Evolutionary conservation across 2,329 filamentous ascomycete species (phyloP), one percentile per base, ranked within the genome.

Genomic region (Sporothrix luriei): DNA sequence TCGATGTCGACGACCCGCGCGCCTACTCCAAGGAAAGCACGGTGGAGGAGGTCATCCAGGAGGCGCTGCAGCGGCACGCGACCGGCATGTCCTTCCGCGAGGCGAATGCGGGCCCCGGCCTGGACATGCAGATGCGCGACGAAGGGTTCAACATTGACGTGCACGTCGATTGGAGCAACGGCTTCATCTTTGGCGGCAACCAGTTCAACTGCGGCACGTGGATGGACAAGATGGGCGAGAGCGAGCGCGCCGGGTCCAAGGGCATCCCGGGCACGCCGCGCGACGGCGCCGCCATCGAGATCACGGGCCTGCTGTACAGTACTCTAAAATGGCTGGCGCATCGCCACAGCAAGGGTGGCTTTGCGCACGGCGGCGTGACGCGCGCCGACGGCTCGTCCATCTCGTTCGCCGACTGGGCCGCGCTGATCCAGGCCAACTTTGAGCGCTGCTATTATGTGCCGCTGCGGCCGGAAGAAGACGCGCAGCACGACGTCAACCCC

Each of bases 221-320:
- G 95, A 97, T 97, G 93, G 95, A 99, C 84, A 99, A 99, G 85
- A 99, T 99, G 95, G 95, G 95, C n/a, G 95, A 99, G 79, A 97
- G 93, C 72, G 88, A 91, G 73, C 91, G 90, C 72, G 95, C 96
- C 19, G 90, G 91, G 70, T 97, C 90, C 76, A 98, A 97, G 82
- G 96, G 95, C 65, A 84, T 97, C 24, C 96, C 95, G 0, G 95
- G 94, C 10, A 99, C 95, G n/a, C 95, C 95, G 61, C 91, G 96
- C 75, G 96, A 99, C 78, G 95, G 95, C 40, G 93, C 95, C 54
- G 93, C 95, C 24, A 87, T 99, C 69, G 95, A 99, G 79, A 98
- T 99, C 77, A 97, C 90, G 0, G 96, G 95, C 62, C 86, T 99
- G 69, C 84, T 95, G 21, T 99, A 97, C 83, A 98, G 94, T 82